Conservation (phyloP, 2,329 filamentous ascomycete genomes). For the Alternaria arborescens region DNA sequence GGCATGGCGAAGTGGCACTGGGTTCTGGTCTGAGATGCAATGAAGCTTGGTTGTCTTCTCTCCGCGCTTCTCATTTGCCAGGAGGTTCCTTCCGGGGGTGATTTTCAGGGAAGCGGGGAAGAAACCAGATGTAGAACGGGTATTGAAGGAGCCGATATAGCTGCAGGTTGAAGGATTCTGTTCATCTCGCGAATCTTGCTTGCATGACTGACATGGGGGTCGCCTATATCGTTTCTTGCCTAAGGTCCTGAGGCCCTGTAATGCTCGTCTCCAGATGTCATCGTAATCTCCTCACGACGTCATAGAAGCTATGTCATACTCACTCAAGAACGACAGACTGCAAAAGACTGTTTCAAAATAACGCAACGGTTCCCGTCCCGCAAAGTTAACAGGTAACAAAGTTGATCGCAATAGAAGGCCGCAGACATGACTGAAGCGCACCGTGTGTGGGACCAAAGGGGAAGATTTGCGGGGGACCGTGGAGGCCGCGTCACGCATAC, state of each 20-base stretch:
- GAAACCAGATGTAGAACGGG: background rate
- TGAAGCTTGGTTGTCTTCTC: background rate
- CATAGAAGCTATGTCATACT: background rate
- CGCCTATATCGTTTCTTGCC: background rate
- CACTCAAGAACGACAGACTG: background rate
- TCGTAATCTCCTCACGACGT: background rate
- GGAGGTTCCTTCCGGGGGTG: background rate
- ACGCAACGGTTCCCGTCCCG: background rate
- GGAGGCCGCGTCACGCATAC: background rate
- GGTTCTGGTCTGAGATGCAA: background rate
- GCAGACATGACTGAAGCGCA: background rate
- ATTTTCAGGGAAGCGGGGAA: background rate
- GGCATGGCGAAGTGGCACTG: constrained; percentile 52
- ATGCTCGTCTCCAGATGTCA: background rate
- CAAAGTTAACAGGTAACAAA: background rate
- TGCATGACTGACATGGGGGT: background rate
- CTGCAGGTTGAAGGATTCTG: background rate
- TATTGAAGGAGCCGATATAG: background rate
- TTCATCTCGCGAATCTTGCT: background rate
- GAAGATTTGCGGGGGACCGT: background rate
- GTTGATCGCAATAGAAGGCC: background rate
- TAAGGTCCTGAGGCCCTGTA: background rate
- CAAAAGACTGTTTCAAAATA: background rate
- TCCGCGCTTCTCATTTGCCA: too few relatives aligned
- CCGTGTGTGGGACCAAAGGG: background rate